phyloP scores from a whole-genome alignment of 306 rosid species.

The Ziziphus jujuba region DNA sequence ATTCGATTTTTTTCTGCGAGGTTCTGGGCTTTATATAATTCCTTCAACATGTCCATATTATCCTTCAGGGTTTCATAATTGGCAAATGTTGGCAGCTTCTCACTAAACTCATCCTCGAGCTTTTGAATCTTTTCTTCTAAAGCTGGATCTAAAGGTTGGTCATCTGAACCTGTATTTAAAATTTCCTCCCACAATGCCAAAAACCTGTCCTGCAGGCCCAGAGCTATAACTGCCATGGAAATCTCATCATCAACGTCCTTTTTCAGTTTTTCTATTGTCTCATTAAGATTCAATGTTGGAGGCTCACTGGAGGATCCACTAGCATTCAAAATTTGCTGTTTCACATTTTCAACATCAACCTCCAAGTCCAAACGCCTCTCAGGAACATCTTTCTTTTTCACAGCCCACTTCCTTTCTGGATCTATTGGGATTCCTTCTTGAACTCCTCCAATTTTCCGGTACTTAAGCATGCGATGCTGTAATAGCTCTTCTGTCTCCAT shows the following conservation, averaged over 20 bases:
- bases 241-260: constrained; percentile 63
- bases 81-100: constrained; percentile 51
- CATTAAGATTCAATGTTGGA: constrained; percentile 43
- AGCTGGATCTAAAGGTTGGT: constrained; percentile 48
- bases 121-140: constrained; percentile 59
- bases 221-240: constrained; percentile 55
- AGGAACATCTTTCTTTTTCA: constrained; percentile 68
- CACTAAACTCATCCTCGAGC: constrained; percentile 57
- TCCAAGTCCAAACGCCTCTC: constrained; percentile 45
- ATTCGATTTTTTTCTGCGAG: constrained; percentile 35
- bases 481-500: constrained; percentile 60
- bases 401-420: constrained; percentile 54
- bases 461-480: constrained; percentile 72
- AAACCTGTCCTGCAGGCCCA: constrained; percentile 60
- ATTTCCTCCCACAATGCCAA: constrained; percentile 48
- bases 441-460: constrained; percentile 79
- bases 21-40: constrained; percentile 52
- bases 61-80: constrained; percentile 54
- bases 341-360: constrained; percentile 58
- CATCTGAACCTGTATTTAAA: constrained; percentile 45
- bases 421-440: constrained; percentile 75
- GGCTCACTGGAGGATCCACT: constrained; percentile 43
- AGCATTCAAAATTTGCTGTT: constrained; percentile 46
- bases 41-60: constrained; percentile 57
- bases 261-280: constrained; percentile 55